Conservation (phyloP, 768 basidiomycete genomes). For the Russula sp. region DNA sequence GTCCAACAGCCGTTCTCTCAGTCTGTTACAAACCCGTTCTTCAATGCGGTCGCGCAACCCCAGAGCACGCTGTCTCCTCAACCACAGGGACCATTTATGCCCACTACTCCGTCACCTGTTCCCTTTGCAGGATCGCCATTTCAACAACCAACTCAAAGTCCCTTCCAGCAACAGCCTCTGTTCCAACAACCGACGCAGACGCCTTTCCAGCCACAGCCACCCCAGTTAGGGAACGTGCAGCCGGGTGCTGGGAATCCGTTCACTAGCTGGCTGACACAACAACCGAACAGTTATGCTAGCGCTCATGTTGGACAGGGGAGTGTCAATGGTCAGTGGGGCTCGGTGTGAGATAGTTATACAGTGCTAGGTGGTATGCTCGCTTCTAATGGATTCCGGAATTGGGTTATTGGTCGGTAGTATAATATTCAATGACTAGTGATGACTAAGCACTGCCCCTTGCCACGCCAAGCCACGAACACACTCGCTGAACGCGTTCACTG, state of each 20-base stretch:
- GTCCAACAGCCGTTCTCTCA: conserved; percentile 18
- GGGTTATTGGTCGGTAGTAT: neutral
- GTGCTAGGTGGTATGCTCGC: neutral
- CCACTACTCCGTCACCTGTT: conserved; percentile 13
- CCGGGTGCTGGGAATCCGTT: conserved; percentile 22
- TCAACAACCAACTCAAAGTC: conserved; percentile 21
- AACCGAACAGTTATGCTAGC: conserved; percentile 10
- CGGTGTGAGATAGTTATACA: neutral
- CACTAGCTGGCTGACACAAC: conserved; percentile 25
- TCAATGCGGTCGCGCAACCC: conserved; percentile 28
- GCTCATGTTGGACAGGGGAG: conserved; percentile 16
- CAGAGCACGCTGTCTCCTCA: conserved; percentile 27
- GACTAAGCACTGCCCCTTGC: neutral
- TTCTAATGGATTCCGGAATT: neutral
- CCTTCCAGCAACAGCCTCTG: conserved; percentile 8
- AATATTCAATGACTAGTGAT: neutral
- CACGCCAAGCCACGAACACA: neutral
- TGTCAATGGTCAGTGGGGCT: conserved; percentile 8
- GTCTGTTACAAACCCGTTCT: conserved; percentile 11
- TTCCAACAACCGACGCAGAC: conserved; percentile 12
- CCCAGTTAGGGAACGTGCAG: conserved; percentile 13
- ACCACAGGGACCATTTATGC: conserved; percentile 21
- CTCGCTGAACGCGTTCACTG: neutral
- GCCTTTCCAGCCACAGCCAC: conserved; percentile 3
- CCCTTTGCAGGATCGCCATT: conserved; percentile 19